Evolutionary conservation across 768 basidiomycete species (phyloP).

Genomic region (Collybia nuda): DNA sequence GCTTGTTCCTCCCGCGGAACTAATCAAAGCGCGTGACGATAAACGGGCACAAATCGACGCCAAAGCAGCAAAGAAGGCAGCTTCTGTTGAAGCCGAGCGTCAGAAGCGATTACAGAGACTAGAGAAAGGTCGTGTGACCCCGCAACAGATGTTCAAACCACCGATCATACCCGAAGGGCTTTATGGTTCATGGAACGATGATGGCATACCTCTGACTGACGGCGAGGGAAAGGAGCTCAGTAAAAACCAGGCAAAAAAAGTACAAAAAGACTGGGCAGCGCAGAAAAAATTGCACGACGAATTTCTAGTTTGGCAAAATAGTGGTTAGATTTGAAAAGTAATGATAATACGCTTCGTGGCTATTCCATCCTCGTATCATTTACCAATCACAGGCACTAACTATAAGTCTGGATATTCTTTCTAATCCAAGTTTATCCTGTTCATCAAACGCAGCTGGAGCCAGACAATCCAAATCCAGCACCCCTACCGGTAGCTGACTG

Average conservation of each 20-base stretch:
- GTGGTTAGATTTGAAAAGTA: conserved; percentile 12
- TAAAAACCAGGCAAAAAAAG: conserved; percentile 78
- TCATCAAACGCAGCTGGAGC: conserved; percentile 68
- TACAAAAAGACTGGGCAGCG: conserved; percentile 65
- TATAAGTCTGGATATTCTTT: conserved; percentile 66
- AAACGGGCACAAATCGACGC: conserved; percentile 75
- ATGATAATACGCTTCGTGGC: not conserved
- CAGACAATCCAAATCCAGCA: conserved; percentile 87
- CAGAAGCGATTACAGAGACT: conserved; percentile 73
- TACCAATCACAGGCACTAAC: conserved; percentile 70
- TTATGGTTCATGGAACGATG: conserved; percentile 85
- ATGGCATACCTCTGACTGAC: conserved; percentile 85
- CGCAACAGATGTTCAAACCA: conserved; percentile 81
- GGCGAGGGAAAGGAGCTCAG: conserved; percentile 80
- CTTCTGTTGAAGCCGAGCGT: conserved; percentile 59
- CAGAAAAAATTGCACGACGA: conserved; percentile 85
- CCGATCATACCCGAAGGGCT: conserved; percentile 70
- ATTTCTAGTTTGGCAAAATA: conserved; percentile 52
- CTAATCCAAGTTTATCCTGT: conserved; percentile 76
- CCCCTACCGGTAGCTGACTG: conserved; percentile 41
- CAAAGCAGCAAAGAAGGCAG: conserved; percentile 80
- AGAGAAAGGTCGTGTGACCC: conserved; percentile 79
- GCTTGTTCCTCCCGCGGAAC: conserved; percentile 77
- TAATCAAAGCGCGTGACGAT: conserved; percentile 86
- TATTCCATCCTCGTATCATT: conserved; percentile 8